A percentile compares a stretch with the other conserved stretches of the same genome.
These are phyloP conservation scores for Spongispora temasekensis DNA, from an alignment of 1,284 basidiomycete genomes.

Conservation along the genomic window DNA sequence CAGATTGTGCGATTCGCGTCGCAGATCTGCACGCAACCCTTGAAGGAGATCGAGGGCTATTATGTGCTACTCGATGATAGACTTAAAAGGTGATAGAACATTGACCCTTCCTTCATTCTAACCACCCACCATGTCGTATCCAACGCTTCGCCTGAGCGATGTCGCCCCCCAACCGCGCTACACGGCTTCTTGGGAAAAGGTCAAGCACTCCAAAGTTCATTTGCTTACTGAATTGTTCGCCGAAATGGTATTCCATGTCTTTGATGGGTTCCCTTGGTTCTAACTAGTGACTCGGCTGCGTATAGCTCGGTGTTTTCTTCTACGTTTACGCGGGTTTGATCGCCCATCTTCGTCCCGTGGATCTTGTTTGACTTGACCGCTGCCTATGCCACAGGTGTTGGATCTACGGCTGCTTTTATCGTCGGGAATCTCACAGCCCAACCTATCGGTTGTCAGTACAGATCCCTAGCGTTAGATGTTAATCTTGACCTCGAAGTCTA, in stretches of 20 bases:
- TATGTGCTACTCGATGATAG: not conserved
- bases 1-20: conserved; percentile 5
- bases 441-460: conserved; percentile 51
- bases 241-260: conserved; percentile 49
- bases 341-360: not conserved
- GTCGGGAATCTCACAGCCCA: conserved; percentile 50
- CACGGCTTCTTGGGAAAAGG: conserved; percentile 53
- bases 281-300: conserved; percentile 30
- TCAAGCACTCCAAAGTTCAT: conserved; percentile 50
- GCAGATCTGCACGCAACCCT: not conserved
- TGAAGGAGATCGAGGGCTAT: not conserved
- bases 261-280: conserved; percentile 12
- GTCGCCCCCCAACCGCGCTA: conserved; percentile 41
- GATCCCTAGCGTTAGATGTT: not conserved
- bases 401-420: conserved; percentile 56
- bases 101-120: not conserved
- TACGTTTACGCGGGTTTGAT: conserved; percentile 57
- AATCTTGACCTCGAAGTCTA: conserved; percentile 27
- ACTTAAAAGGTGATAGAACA: conserved; percentile 16
- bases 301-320: conserved; percentile 46
- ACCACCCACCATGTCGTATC: conserved; percentile 19
- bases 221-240: conserved; percentile 60
- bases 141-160: conserved; percentile 42
- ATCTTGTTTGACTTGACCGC: not conserved
- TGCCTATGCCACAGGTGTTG: conserved; percentile 46